Base-by-base conservation (phyloP, 2,329 filamentous ascomycete species). In the Beauveria bassiana region DNA sequence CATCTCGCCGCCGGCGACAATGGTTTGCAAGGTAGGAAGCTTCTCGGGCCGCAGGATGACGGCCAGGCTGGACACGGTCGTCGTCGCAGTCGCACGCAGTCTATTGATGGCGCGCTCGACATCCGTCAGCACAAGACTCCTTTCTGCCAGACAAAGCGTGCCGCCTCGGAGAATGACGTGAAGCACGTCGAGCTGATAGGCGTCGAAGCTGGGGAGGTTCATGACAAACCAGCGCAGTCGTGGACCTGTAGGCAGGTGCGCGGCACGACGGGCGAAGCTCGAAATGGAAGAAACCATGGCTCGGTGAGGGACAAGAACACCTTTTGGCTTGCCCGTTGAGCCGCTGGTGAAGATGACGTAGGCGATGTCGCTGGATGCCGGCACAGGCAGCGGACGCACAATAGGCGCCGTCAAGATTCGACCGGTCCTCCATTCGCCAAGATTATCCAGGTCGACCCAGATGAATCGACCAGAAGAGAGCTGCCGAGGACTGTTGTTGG, bases 291-390 rank as follows among this genome's bases (percentile, higher is more conserved):
- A 20, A 2, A 34, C 47, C 22, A 43, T 34, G 40, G 54, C 61
- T 6, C 91, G 43, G 91, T 96, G n/a, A 42, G 24, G 90, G 91
- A 81, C 96, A 89, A 96, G 89, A 46, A 81, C 78, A 2, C 79
- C 79, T 64, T 81, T 81, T 6, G 79, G 79, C 12, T 70, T 73
- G 5, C 79, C 79, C 0, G 79, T 81, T 4, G 78, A 81, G 24
- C 74, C 75, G n/a, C 78, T 79, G 22, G 78, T 80, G 65, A 79
- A 79, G 49, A 78, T 75, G 6, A 72, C 65, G 52, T 73, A 74
- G 50, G 66, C 69, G 3, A 70, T 67, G 31, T 68, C 63, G 8
- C 68, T 63, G 8, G 68, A 63, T 79, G 28, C 18, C 28, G 42
- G 18, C 5, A 22, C 28, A 20, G 34, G 16, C 50, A 40, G 2